Base-by-base conservation (phyloP, 2,329 filamentous ascomycete species). In the Phaeoacremonium minimum region DNA sequence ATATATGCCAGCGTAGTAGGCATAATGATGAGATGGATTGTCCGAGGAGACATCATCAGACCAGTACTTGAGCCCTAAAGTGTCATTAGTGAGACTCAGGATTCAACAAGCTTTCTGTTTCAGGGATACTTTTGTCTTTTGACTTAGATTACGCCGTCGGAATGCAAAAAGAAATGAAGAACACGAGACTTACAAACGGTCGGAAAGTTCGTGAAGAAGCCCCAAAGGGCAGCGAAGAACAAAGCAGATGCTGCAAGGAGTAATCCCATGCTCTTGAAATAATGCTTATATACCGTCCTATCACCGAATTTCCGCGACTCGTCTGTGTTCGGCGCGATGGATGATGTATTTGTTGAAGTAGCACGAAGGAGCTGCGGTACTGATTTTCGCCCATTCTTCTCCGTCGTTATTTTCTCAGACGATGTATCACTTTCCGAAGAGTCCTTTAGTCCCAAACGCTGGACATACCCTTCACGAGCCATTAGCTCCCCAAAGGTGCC, bases 401-500 rank as follows among this genome's bases (percentile, higher is more conserved):
- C 5, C 30, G n/a, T n/a, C n/a, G n/a, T n/a, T n/a, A n/a, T n/a
- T n/a, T 1, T 29, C 18, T 16, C 36, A 36, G n/a, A n/a, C n/a
- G n/a, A n/a, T n/a, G n/a, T n/a, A n/a, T n/a, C n/a, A 7, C 41
- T 38, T 7, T 40, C 43, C 6, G 33, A 32, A 13, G 43, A 46
- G 1, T 47, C 49, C 17, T 56, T 53, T 14, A 68, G 44, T 0
- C 56, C 58, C 0, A 69, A 52, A 9, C 56, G 57, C 14, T 61
- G 49, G 0, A 68, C 54, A 28, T 69, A 67, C 16, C 55, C 58
- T 13, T 58, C 51, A 28, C 61, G 61, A 2, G 42, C 39, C 32
- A 60, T 48, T 1, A 72, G 54, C 6, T 61, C 46, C 6, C 51
- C 34, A 30, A 66, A 72, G 0, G 47, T 55, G 4, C 64, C 64